phyloP scores from a whole-genome alignment of 1,139 yeast species.

The Debaryomyces udenii region DNA sequence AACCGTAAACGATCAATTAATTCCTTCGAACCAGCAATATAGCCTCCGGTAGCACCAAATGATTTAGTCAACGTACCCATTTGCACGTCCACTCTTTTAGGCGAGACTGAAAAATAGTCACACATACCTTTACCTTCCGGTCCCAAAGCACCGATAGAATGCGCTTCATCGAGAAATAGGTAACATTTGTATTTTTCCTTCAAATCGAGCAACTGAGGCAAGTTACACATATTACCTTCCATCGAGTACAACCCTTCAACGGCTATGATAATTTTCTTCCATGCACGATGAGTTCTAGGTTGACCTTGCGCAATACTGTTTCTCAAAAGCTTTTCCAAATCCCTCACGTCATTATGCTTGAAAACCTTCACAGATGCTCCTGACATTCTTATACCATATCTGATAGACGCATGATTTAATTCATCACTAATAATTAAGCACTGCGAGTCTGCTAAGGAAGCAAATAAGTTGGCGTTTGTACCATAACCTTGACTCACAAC shows the following conservation, averaged over 20 bases:
- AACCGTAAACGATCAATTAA: constrained; percentile 75
- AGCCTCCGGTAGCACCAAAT: constrained; percentile 99
- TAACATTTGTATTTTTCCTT: constrained; percentile 87
- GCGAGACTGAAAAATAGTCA: constrained; percentile 83
- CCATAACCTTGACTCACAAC: constrained; percentile 95
- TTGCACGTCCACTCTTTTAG: constrained; percentile 75
- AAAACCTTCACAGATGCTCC: constrained; percentile 94
- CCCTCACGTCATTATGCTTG: constrained; percentile 88
- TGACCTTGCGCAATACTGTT: constrained; percentile 96
- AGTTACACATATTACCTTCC: constrained; percentile 95
- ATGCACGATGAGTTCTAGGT: constrained; percentile 94
- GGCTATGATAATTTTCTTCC: constrained; percentile 91
- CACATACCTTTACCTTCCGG: constrained; percentile 93
- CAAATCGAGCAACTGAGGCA: constrained; percentile 75
- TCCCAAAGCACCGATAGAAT: constrained; percentile 97
- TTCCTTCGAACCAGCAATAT: constrained; percentile 72
- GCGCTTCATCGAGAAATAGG: constrained; percentile 95
- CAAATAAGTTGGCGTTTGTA: constrained; percentile 89
- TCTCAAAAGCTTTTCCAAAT: constrained; percentile 75
- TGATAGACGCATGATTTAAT: constrained; percentile 91
- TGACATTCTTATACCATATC: constrained; percentile 91
- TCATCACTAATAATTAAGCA: constrained; percentile 93
- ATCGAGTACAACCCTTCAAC: constrained; percentile 96
- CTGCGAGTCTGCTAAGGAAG: constrained; percentile 80
- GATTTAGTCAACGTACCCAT: constrained; percentile 99